Evolutionary conservation across 805 yeast genomes (phyloP).

Genomic region (Candida coquimbonensis): DNA sequence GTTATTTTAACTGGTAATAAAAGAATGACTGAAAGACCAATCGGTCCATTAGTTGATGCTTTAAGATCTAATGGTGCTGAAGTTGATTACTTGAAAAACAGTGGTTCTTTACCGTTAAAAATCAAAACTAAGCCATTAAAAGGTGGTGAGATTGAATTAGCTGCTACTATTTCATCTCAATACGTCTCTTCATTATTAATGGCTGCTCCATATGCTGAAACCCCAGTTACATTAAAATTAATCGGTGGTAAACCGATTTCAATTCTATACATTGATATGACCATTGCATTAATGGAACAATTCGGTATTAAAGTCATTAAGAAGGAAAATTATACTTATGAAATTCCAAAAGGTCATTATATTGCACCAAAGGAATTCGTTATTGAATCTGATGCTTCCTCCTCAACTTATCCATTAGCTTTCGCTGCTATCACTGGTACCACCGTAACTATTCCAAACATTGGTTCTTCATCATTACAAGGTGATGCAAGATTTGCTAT

Average conservation of each 20-base stretch:
- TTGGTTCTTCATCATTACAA: conserved; percentile 86
- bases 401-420: conserved; percentile 96
- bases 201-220: conserved; percentile 95
- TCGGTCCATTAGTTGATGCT: conserved; percentile 93
- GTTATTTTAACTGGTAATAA: conserved; percentile 86
- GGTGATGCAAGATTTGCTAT: conserved; percentile 97
- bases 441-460: conserved; percentile 87
- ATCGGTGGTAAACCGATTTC: conserved; percentile 98
- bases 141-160: conserved; percentile 90
- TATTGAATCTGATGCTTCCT: conserved; percentile 94
- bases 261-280: conserved; percentile 94
- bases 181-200: conserved; percentile 92
- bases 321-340: conserved; percentile 81
- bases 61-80: conserved; percentile 70
- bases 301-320: conserved; percentile 77
- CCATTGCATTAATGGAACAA: conserved; percentile 87
- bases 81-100: conserved; percentile 61
- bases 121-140: conserved; percentile 66
- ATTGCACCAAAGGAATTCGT: conserved; percentile 77
- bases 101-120: conserved; percentile 82
- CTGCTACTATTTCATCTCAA: conserved; percentile 95
- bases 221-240: conserved; percentile 79
- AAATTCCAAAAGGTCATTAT: conserved; percentile 80
- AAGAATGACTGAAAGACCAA: conserved; percentile 96
- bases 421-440: conserved; percentile 96